phyloP scores from a whole-genome alignment of 768 basidiomycete species.

The Leccinum incarnatum region DNA sequence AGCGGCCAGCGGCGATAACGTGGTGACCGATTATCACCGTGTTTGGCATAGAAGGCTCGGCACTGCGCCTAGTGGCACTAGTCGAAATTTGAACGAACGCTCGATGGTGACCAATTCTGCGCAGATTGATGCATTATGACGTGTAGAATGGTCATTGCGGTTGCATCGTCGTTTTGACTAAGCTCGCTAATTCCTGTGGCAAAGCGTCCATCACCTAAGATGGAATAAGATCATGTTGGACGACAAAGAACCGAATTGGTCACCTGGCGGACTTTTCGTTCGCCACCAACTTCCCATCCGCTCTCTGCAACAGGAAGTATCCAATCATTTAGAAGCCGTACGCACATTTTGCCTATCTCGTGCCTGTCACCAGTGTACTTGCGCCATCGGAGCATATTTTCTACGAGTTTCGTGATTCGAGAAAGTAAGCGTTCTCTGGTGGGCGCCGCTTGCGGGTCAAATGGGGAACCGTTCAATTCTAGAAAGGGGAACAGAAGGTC shows the following conservation, averaged over 20 bases:
- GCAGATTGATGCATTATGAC: slow-evolving; percentile 8
- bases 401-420: slow-evolving; percentile 67
- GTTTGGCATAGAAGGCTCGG: slow-evolving; percentile 24
- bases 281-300: slow-evolving; percentile 88
- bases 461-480: slow-evolving; percentile 43
- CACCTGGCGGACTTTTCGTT: slow-evolving; percentile 61
- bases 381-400: slow-evolving; percentile 73
- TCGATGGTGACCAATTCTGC: neutral
- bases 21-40: slow-evolving; percentile 37
- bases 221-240: slow-evolving; percentile 5
- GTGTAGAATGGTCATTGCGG: slow-evolving; percentile 8
- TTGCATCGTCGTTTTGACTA: slow-evolving; percentile 14
- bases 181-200: slow-evolving; percentile 27
- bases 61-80: neutral
- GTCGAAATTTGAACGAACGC: slow-evolving; percentile 4
- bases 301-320: slow-evolving; percentile 65
- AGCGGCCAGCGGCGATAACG: slow-evolving; percentile 38
- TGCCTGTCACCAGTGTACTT: slow-evolving; percentile 64
- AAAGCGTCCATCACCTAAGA: slow-evolving; percentile 23
- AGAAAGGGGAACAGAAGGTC: slow-evolving; percentile 49
- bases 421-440: slow-evolving; percentile 69
- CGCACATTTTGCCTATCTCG: slow-evolving; percentile 53
- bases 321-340: slow-evolving; percentile 53
- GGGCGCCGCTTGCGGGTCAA: slow-evolving; percentile 73
- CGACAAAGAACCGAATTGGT: slow-evolving; percentile 12